Evolutionary conservation across 495 filamentous ascomycete genomes (phyloP).

Genomic region (Lepidopterella palustris): DNA sequence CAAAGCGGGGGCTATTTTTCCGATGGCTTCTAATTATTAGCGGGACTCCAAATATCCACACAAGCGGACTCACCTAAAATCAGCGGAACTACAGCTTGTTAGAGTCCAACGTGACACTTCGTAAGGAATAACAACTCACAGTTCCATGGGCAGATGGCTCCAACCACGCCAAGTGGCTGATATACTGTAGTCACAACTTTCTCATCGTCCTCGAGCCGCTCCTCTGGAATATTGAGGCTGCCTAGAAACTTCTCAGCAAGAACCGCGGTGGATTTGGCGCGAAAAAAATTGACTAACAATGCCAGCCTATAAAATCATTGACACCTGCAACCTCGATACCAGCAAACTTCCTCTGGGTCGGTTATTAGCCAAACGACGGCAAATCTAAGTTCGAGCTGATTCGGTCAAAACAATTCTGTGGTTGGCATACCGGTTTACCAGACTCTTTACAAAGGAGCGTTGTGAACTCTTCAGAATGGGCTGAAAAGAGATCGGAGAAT

Average conservation of each 20-base stretch:
- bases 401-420: neutral
- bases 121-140: slow-evolving; percentile 20
- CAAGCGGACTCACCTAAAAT: slow-evolving; percentile 34
- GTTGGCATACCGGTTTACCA: slow-evolving; percentile 48
- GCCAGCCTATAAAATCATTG: slow-evolving; percentile 14
- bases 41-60: neutral
- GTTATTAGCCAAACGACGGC: neutral
- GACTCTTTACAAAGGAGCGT: slow-evolving; percentile 49
- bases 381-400: neutral
- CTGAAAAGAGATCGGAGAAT: slow-evolving; percentile 45
- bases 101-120: neutral
- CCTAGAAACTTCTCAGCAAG: slow-evolving; percentile 11
- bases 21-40: slow-evolving; percentile 26
- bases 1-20: slow-evolving; percentile 51
- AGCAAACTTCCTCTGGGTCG: slow-evolving; percentile 18
- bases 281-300: slow-evolving; percentile 7
- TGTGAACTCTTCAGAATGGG: slow-evolving; percentile 42
- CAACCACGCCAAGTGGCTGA: slow-evolving; percentile 30
- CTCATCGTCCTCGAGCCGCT: slow-evolving; percentile 37
- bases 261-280: neutral
- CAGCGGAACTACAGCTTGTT: slow-evolving; percentile 39
- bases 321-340: slow-evolving; percentile 18
- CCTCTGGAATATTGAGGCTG: slow-evolving; percentile 34
- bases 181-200: slow-evolving; percentile 32
- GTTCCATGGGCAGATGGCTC: slow-evolving; percentile 52